Percentiles rank a stretch among this genome's conserved stretches.
These are phyloP conservation scores for Rhodotorula diobovata DNA, from an alignment of 768 basidiomycete species.

Conservation along the genomic window DNA sequence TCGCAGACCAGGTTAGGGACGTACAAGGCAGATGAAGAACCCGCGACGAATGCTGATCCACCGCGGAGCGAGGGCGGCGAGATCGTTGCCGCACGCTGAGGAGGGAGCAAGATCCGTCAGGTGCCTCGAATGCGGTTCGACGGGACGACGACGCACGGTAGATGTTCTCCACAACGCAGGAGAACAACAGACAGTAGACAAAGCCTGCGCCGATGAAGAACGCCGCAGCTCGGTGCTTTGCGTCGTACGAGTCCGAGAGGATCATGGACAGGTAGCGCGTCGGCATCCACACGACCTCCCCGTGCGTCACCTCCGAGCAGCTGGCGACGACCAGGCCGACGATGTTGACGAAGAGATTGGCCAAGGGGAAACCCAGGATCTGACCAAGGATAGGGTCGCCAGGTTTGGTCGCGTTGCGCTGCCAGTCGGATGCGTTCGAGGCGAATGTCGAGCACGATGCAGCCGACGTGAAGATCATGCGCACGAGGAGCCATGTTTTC, in stretches of 20 bases:
- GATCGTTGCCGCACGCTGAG: constrained; percentile 43
- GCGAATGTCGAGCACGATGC: constrained; percentile 44
- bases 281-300: constrained; percentile 41
- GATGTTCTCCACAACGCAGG: constrained; percentile 41
- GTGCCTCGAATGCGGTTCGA: neutral
- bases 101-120: neutral
- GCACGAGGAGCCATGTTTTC: constrained; percentile 70
- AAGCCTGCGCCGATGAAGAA: constrained; percentile 44
- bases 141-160: neutral
- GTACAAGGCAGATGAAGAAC: constrained; percentile 37
- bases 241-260: constrained; percentile 43
- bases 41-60: constrained; percentile 42
- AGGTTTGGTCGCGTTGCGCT: constrained; percentile 38
- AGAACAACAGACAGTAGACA: constrained; percentile 42
- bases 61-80: constrained; percentile 39
- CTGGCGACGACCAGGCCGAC: constrained; percentile 43
- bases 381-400: constrained; percentile 43
- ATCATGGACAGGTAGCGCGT: constrained; percentile 41
- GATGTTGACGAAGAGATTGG: constrained; percentile 42
- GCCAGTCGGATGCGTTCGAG: constrained; percentile 43
- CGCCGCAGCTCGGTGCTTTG: constrained; percentile 39
- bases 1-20: no score
- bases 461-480: constrained; percentile 61
- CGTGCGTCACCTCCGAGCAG: constrained; percentile 36
- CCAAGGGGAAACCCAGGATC: constrained; percentile 43